phyloP scores from a whole-genome alignment of 768 basidiomycete species.

The Daedaleopsis nitida region DNA sequence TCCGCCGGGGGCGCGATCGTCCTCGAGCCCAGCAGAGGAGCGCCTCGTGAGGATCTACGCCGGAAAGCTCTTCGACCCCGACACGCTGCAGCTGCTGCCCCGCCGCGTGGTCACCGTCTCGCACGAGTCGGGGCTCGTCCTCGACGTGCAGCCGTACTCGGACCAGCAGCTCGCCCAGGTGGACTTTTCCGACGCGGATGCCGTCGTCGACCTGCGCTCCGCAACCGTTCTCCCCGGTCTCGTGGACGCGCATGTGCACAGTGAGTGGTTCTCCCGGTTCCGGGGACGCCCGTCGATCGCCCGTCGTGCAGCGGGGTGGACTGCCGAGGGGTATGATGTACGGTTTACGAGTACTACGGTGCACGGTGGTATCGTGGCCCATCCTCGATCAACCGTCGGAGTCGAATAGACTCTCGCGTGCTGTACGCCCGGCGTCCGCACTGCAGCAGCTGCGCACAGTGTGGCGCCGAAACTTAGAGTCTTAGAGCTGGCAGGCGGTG shows the following conservation, averaged over 20 bases:
- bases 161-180: slow-evolving; percentile 40
- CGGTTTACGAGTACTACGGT: no score
- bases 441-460: not conserved
- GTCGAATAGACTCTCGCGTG: not conserved
- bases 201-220: slow-evolving; percentile 48
- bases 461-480: not conserved
- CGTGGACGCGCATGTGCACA: slow-evolving; percentile 58
- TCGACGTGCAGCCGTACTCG: slow-evolving; percentile 38
- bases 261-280: slow-evolving; percentile 37
- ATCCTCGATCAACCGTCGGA: not conserved
- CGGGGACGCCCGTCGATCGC: no score
- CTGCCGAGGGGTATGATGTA: no score
- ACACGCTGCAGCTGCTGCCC: slow-evolving; percentile 41
- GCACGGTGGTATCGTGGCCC: not conserved
- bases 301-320: no score
- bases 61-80: slow-evolving; percentile 54
- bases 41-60: slow-evolving; percentile 36
- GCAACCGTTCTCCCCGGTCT: slow-evolving; percentile 57
- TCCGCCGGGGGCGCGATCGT: not conserved
- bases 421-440: not conserved
- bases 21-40: not conserved
- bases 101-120: slow-evolving; percentile 53
- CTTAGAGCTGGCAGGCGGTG: not conserved
- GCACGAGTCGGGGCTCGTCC: slow-evolving; percentile 47
- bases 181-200: slow-evolving; percentile 11